Conservation (phyloP, 805 yeast genomes). For the Jamesozyma jinghongensis region DNA sequence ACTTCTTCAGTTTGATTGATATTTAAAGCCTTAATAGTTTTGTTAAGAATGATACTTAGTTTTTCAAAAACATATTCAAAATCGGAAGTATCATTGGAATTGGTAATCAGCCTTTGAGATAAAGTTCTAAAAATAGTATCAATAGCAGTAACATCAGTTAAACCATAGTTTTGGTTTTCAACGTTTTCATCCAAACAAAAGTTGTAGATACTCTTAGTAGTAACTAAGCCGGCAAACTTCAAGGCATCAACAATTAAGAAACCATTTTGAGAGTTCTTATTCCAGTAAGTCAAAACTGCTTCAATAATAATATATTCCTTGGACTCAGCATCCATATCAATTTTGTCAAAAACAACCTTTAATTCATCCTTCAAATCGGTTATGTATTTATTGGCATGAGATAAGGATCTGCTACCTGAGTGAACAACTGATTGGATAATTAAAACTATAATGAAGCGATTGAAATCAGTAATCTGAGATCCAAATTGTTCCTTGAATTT, state of each 20-base stretch:
- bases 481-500: conserved; percentile 26
- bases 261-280: conserved; percentile 55
- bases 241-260: conserved; percentile 48
- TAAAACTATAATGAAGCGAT: conserved; percentile 46
- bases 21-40: conserved; percentile 15
- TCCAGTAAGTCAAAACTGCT: conserved; percentile 57
- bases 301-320: conserved; percentile 41
- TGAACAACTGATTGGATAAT: conserved; percentile 65
- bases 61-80: conserved; percentile 26
- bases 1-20: conserved; percentile 11
- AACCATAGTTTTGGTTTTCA: conserved; percentile 27
- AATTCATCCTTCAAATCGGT: conserved; percentile 33
- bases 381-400: conserved; percentile 57
- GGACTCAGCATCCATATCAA: conserved; percentile 23
- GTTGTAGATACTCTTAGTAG: conserved; percentile 34
- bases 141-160: conserved; percentile 38
- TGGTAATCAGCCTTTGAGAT: conserved; percentile 13
- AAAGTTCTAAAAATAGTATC: conserved; percentile 36
- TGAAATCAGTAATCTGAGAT: conserved; percentile 29
- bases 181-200: conserved; percentile 30
- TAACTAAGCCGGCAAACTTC: conserved; percentile 37
- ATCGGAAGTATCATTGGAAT: conserved; percentile 19
- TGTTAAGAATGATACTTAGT: conserved; percentile 17
- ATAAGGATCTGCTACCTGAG: conserved; percentile 81
- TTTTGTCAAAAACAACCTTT: conserved; percentile 23